Conservation (phyloP, 2,329 filamentous ascomycete genomes). For the Arachnopeziza araneosa region DNA sequence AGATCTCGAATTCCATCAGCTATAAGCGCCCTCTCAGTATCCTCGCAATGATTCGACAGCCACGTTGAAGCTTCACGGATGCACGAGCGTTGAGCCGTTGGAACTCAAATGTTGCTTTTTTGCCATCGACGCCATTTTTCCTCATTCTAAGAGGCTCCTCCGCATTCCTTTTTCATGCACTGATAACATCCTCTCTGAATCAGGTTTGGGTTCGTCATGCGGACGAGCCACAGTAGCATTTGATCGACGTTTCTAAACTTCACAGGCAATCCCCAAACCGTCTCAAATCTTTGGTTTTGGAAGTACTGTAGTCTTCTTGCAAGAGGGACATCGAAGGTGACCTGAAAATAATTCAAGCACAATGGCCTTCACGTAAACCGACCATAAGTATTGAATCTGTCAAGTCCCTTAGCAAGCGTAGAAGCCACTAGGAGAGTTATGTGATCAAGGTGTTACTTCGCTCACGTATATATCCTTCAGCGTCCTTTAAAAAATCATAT, state of each 20-base stretch:
- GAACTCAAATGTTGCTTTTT: neutral
- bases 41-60: neutral
- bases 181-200: neutral
- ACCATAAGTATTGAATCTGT: too few relatives aligned
- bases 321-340: too few relatives aligned
- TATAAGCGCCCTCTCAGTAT: neutral
- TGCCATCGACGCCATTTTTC: neutral
- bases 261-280: neutral
- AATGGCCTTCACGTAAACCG: too few relatives aligned
- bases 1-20: too few relatives aligned
- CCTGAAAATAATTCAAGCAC: too few relatives aligned
- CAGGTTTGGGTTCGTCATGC: neutral
- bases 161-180: neutral
- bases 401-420: too few relatives aligned
- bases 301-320: too few relatives aligned
- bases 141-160: neutral
- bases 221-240: neutral
- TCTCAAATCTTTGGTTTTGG: too few relatives aligned
- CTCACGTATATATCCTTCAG: too few relatives aligned
- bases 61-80: neutral
- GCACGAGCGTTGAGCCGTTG: neutral
- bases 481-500: too few relatives aligned
- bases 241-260: neutral
- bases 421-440: too few relatives aligned
- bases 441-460: too few relatives aligned